Evolutionary conservation across 2,329 filamentous ascomycete genomes (phyloP).

Genomic region (Endothia cerciana): DNA sequence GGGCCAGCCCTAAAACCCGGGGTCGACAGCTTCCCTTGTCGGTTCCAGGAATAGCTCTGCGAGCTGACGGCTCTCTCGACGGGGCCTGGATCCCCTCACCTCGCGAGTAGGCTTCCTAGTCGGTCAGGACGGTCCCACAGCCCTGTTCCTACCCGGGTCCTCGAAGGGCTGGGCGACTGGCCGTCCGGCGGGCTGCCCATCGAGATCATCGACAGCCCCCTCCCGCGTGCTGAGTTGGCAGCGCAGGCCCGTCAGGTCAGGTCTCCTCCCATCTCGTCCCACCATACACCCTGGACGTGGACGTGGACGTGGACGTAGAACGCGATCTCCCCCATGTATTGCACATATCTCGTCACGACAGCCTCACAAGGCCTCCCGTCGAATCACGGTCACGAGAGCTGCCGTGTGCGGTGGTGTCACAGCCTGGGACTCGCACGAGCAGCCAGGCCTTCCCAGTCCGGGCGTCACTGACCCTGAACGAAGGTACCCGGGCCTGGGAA

Average conservation of each 20-base stretch:
- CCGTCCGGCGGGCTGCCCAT: not conserved
- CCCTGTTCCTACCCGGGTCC: not conserved
- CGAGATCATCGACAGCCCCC: not conserved
- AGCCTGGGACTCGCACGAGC: not conserved
- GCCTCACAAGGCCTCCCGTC: not conserved
- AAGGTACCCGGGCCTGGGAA: not conserved
- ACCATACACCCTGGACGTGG: not conserved
- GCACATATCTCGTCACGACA: conserved; percentile 6
- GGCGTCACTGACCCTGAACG: conserved; percentile 25
- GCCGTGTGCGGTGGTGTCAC: not conserved
- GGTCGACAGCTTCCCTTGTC: conserved; percentile 19
- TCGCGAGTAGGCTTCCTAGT: conserved; percentile 18
- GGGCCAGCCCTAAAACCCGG: conserved; percentile 28
- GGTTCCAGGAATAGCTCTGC: conserved; percentile 15
- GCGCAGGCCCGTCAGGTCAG: not conserved
- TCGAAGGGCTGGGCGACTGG: not conserved
- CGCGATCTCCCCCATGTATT: conserved; percentile 10
- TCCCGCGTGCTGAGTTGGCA: not conserved
- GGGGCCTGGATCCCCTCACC: not conserved
- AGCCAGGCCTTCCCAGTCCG: not conserved
- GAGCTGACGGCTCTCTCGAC: not conserved
- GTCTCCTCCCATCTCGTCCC: not conserved
- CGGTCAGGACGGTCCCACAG: conserved; percentile 3
- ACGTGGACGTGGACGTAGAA: not conserved
- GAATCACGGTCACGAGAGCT: conserved; percentile 8